Evolutionary conservation across 306 rosid species (phyloP).

Genomic region (Glycyrrhiza uralensis): DNA sequence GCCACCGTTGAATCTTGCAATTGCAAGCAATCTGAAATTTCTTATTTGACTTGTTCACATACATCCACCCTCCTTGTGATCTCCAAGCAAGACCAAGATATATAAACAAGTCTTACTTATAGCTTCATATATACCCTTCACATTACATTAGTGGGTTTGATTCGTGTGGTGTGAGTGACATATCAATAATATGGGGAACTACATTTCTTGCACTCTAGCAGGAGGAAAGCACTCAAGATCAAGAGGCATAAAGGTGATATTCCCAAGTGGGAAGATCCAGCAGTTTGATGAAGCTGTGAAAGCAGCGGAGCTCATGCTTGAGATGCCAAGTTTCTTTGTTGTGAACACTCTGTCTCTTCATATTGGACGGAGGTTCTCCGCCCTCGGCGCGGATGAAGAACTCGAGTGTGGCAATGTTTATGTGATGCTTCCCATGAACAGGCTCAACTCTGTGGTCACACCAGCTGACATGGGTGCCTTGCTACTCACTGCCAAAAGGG

Average conservation of each 20-base stretch:
- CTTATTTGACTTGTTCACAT: not conserved
- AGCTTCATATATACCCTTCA: not conserved
- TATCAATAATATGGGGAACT: conserved; percentile 63
- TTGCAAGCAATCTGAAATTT: conserved; percentile 5
- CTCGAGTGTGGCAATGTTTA: conserved; percentile 55
- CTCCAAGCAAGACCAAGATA: not conserved
- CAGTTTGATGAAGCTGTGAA: conserved; percentile 31
- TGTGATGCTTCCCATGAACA: conserved; percentile 76
- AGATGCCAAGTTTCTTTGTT: conserved; percentile 66
- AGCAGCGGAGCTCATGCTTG: conserved; percentile 88
- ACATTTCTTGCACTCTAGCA: conserved; percentile 58
- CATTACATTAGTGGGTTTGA: not conserved
- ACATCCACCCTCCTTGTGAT: not conserved
- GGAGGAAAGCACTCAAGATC: conserved; percentile 36
- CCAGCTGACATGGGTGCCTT: conserved; percentile 62
- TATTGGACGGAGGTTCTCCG: conserved; percentile 52
- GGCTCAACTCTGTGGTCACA: conserved; percentile 54
- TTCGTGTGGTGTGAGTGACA: not conserved
- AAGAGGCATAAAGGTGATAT: conserved; percentile 48
- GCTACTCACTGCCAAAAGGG: conserved; percentile 52
- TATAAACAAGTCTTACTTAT: not conserved
- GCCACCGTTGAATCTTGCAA: conserved; percentile 19
- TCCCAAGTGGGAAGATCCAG: conserved; percentile 61
- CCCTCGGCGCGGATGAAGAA: conserved; percentile 75
- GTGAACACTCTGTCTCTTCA: conserved; percentile 51